Percentiles rank a stretch among this genome's conserved stretches.
Evolutionary conservation across 352 stramenopile genomes (phyloP).

Genomic region (Pythium sukuiense): DNA sequence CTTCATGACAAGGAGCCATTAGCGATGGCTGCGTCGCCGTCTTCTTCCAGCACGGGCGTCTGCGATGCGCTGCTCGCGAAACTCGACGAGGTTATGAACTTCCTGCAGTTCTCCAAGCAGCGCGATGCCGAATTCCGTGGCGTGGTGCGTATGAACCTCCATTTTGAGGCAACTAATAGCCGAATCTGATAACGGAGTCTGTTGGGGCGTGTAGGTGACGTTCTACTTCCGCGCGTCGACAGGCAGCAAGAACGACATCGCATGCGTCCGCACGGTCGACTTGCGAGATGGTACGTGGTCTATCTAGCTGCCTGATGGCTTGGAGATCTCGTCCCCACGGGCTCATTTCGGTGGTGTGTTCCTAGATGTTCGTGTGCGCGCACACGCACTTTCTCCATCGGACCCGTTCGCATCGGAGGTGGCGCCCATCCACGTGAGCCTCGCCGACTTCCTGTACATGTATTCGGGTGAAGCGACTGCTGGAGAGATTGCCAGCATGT

Average conservation of each 20-base stretch:
- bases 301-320: not conserved
- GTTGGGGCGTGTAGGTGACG: constrained; percentile 49
- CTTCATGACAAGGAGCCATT: constrained; percentile 18
- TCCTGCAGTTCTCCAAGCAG: constrained; percentile 63
- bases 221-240: constrained; percentile 72
- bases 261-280: constrained; percentile 75
- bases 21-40: constrained; percentile 19
- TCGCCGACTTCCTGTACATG: constrained; percentile 86
- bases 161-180: not conserved
- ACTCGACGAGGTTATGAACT: constrained; percentile 86
- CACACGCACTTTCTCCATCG: constrained; percentile 40
- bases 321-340: not conserved
- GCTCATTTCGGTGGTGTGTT: constrained; percentile 2
- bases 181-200: constrained; percentile 16
- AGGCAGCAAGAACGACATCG: constrained; percentile 43
- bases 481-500: constrained; percentile 79
- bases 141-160: constrained; percentile 39
- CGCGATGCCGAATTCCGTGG: constrained; percentile 50
- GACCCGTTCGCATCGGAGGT: constrained; percentile 63
- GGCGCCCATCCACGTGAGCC: constrained; percentile 70
- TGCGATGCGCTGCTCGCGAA: constrained; percentile 78
- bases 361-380: constrained; percentile 55
- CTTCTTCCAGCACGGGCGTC: constrained; percentile 24
- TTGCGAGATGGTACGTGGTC: constrained; percentile 54
- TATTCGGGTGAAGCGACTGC: constrained; percentile 80